phyloP scores from a whole-genome alignment of 495 filamentous ascomycete species.

The Neurospora sp. region DNA sequence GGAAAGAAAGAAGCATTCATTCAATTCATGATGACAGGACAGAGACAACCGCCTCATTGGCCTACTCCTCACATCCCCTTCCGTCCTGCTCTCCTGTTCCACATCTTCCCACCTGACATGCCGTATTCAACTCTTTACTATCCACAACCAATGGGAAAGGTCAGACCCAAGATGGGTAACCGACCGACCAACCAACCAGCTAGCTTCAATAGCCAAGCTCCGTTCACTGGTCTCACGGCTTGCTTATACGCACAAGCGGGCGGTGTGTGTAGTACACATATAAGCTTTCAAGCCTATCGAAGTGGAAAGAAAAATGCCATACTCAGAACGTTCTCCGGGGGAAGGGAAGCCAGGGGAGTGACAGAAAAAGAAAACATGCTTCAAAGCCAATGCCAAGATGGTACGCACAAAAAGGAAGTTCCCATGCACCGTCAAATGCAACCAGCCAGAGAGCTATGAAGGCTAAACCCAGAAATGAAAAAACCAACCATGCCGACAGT shows the following conservation, averaged over 20 bases:
- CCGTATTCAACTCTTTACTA: neutral
- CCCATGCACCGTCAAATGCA: neutral
- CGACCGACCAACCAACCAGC: neutral
- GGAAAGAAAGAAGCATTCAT: neutral
- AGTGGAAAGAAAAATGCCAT: neutral
- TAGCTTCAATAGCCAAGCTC: neutral
- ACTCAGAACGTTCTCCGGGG: neutral
- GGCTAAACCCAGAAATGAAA: neutral
- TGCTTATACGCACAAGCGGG: neutral
- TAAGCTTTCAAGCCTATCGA: neutral
- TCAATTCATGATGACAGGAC: neutral
- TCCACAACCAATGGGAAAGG: neutral
- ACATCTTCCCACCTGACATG: neutral
- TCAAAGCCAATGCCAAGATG: neutral
- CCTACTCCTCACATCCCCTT: neutral
- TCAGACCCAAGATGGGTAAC: neutral
- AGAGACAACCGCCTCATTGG: neutral
- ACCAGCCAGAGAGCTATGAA: neutral
- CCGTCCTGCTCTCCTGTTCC: neutral
- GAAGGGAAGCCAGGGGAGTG: neutral
- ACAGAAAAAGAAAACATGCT: neutral
- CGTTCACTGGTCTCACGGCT: neutral
- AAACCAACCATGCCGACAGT: neutral
- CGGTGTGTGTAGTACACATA: neutral
- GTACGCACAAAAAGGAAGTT: neutral